A percentile compares a stretch with the other conserved stretches of the same genome.
Evolutionary conservation across 1,139 yeast species (phyloP).

Genomic region (Candida tetrigidarum): DNA sequence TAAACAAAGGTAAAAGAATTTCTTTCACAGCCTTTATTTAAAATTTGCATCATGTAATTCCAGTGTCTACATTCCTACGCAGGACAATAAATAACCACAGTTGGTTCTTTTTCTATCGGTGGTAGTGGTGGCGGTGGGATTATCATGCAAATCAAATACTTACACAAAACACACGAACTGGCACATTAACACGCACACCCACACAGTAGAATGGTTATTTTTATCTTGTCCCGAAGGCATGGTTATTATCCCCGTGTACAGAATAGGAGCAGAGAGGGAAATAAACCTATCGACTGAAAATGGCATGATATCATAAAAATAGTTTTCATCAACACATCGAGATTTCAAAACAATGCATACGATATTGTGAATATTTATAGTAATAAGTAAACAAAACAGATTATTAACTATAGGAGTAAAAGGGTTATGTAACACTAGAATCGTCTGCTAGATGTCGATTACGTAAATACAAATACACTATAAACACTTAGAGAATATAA

Average conservation of each 20-base stretch:
- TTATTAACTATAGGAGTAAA: too few species aligned
- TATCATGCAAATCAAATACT: conserved; percentile 2
- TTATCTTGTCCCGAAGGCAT: too few species aligned
- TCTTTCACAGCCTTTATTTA: conserved; percentile 1
- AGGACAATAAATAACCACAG: background rate
- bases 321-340: too few species aligned
- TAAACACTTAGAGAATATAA: too few species aligned
- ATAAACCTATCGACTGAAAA: background rate
- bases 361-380: background rate
- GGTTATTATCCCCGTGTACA: too few species aligned
- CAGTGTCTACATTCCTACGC: background rate
- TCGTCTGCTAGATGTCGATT: background rate
- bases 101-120: background rate
- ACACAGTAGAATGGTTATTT: too few species aligned
- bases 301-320: background rate
- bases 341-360: background rate
- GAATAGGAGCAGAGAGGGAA: background rate
- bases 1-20: too few species aligned
- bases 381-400: conserved; percentile 1
- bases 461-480: background rate
- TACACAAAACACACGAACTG: conserved; percentile 1
- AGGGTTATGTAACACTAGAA: too few species aligned
- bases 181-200: too few species aligned
- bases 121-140: background rate
- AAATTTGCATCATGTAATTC: background rate